Base-by-base conservation (phyloP, 2,329 filamentous ascomycete species). In the Coleophoma eucalyptorum region DNA sequence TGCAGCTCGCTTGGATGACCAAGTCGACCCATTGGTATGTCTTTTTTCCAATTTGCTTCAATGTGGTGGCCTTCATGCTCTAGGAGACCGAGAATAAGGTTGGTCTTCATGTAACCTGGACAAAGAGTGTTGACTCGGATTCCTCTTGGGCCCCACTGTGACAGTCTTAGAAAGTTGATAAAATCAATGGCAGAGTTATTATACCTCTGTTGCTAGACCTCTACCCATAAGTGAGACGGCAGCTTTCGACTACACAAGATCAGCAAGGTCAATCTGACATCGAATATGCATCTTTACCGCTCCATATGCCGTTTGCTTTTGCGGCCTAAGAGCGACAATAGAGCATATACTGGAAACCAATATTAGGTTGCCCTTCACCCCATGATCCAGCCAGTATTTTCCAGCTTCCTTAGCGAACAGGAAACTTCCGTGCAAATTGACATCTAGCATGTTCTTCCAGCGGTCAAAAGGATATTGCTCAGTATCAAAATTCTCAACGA, bases 111-210 rank as follows among this genome's bases (percentile, higher is more conserved):
- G 51, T 77, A 76, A 58, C 84, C 83, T 0, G 84, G 83, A 43
- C 80, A 85, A 43, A 87, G 72, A 1, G 80, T 85, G 65, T 87
- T 87, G 53, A 87, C 78, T 8, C 84, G 74, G 49, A 87, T 86
- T 21, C 78, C 79, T 63, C 82, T 71, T 16, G 73, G 67, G 18
- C 80, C 82, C 81, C 81, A 85, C 69, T 85, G 37, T n/a, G 33
- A 33, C 33, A 11, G n/a, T 55, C 19, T 37, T 32, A 42, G 19
- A 1, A 42, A 26, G 21, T 51, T 48, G n/a, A 10, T 31, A n/a
- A n/a, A 26, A 18, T n/a, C 20, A 44, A 44, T 35, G 20, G n/a
- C 18, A 31, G 21, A 15, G 11, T 3, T 12, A 43, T 20, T 51
- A 45, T 57, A 56, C 59, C 52, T 62, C 82, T 18, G 78, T 70